Evolutionary conservation across 2,329 filamentous ascomycete species (phyloP).

Genomic region (Aspergillus sp.): DNA sequence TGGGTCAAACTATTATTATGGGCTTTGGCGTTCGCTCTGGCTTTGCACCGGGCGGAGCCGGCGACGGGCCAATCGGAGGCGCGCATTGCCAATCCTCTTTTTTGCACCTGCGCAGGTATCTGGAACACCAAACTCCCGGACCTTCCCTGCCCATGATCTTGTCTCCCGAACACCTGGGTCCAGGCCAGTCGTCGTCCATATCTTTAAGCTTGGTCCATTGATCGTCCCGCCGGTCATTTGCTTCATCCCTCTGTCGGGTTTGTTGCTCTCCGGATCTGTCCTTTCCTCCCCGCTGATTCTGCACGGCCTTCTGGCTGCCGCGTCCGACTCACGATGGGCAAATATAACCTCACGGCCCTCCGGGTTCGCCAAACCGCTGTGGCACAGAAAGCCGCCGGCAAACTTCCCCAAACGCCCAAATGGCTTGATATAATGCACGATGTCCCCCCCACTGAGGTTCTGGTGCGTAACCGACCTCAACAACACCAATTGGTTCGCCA

Average conservation of each 20-base stretch:
- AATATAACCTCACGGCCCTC: conserved; percentile 50
- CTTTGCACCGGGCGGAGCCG: conserved; percentile 33
- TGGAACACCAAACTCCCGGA: too few relatives aligned
- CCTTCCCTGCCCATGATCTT: too few relatives aligned
- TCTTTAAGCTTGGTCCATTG: not conserved
- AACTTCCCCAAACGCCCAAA: conserved; percentile 38
- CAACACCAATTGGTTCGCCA: conserved; percentile 47
- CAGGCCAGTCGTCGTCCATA: too few relatives aligned
- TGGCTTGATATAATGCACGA: conserved; percentile 61
- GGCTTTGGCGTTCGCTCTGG: conserved; percentile 12
- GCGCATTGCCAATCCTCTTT: conserved; percentile 39
- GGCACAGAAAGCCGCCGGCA: conserved; percentile 39
- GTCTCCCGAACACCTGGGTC: too few relatives aligned
- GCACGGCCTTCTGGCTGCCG: conserved; percentile 5
- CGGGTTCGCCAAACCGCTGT: conserved; percentile 48
- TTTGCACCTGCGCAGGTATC: conserved; percentile 25
- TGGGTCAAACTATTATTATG: conserved; percentile 21
- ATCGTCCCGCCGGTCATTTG: not conserved
- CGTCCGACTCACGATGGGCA: conserved; percentile 42
- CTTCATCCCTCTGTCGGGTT: not conserved
- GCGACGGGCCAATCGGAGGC: conserved; percentile 41
- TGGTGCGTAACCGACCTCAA: conserved; percentile 59
- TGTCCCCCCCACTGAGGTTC: conserved; percentile 61
- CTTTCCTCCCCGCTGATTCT: not conserved
- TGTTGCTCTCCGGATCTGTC: not conserved